phyloP scores from a whole-genome alignment of 495 filamentous ascomycete genomes.

The Chaetomium cochliodes region DNA sequence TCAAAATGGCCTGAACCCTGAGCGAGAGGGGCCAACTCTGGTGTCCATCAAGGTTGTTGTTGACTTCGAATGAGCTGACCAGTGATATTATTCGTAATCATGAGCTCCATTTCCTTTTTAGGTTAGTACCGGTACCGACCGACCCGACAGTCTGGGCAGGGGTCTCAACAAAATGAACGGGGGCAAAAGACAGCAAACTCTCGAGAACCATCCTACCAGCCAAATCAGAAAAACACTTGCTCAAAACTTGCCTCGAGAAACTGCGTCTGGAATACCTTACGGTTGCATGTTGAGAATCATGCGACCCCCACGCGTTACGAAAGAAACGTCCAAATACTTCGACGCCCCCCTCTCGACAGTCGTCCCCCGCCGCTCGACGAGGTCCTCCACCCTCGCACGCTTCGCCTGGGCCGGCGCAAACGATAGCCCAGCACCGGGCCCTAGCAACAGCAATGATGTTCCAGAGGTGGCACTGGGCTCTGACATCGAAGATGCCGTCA shows the following conservation, averaged over 20 bases:
- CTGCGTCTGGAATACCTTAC: too few species aligned
- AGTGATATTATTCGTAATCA: neutral
- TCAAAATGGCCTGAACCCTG: too few species aligned
- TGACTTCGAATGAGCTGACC: neutral
- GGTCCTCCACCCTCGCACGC: conserved; percentile 42
- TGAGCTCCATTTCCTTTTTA: neutral
- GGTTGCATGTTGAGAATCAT: conserved; percentile 40
- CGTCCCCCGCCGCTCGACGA: conserved; percentile 47
- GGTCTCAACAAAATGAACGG: neutral
- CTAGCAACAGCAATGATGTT: conserved; percentile 29
- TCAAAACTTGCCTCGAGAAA: too few species aligned
- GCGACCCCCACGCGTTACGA: conserved; percentile 61
- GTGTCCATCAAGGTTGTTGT: conserved; percentile 1
- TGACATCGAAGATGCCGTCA: conserved; percentile 67
- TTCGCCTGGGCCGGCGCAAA: conserved; percentile 40
- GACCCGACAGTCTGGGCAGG: neutral
- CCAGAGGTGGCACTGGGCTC: conserved; percentile 30
- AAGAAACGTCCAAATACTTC: conserved; percentile 54
- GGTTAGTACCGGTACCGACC: conserved; percentile 2
- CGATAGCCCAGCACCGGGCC: conserved; percentile 18
- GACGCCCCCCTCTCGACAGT: conserved; percentile 21
- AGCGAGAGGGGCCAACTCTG: neutral
- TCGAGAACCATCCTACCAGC: neutral
- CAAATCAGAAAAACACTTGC: too few species aligned
- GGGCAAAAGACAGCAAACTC: neutral